Evolutionary conservation across 1,284 basidiomycete species (phyloP).

Genomic region (Ceratobasidium sp.): DNA sequence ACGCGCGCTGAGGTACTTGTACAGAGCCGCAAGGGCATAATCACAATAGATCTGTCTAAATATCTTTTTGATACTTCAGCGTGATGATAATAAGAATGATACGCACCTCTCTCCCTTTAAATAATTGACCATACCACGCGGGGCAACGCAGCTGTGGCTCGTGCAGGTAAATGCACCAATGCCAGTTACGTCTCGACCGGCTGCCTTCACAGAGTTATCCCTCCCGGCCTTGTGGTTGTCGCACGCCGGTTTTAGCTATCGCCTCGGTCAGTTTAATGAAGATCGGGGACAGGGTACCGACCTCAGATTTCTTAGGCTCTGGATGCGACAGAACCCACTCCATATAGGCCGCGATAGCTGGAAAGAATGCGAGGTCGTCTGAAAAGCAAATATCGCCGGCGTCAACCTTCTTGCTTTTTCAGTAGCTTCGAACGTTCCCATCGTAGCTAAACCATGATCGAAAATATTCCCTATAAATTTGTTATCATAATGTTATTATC

Average conservation of each 20-base stretch:
- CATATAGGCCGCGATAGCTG: not conserved
- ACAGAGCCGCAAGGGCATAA: not conserved
- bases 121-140: not conserved
- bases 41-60: conserved; percentile 22
- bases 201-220: not conserved
- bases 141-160: conserved; percentile 14
- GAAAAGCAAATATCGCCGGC: conserved; percentile 12
- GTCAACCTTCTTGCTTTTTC: conserved; percentile 30
- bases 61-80: not conserved
- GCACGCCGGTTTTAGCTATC: not conserved
- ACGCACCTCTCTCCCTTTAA: conserved; percentile 15
- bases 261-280: not conserved
- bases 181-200: conserved; percentile 19
- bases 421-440: conserved; percentile 7
- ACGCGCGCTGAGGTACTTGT: not conserved
- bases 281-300: not conserved
- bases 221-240: conserved; percentile 22
- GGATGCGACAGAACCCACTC: not conserved
- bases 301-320: not conserved
- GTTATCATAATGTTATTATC: not conserved
- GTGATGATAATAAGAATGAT: no score
- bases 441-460: conserved; percentile 10
- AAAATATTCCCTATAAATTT: not conserved
- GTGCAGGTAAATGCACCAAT: conserved; percentile 1
- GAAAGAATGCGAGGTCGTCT: not conserved